phyloP scores from a whole-genome alignment of 805 yeast species.

The Metschnikowia chrysomelidarum region DNA sequence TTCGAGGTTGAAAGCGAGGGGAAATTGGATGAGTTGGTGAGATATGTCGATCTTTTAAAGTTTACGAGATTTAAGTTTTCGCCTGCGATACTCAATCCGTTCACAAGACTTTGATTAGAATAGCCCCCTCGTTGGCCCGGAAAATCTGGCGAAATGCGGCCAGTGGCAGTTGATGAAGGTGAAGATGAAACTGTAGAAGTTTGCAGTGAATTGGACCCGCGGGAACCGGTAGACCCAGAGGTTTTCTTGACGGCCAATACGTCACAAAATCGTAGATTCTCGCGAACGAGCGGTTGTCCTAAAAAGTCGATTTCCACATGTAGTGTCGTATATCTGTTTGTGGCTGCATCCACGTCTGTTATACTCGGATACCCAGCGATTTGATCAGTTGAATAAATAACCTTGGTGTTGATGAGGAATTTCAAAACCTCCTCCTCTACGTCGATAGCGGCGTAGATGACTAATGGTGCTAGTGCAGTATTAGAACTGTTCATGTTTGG shows the following conservation, averaged over 20 bases:
- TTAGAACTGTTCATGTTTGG: slow-evolving; percentile 6
- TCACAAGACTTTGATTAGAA: not conserved
- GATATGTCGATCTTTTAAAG: slow-evolving; percentile 9
- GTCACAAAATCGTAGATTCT: slow-evolving; percentile 45
- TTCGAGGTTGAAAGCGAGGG: slow-evolving; percentile 16
- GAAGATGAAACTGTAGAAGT: slow-evolving; percentile 1
- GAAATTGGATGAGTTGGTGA: not conserved
- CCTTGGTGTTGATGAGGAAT: slow-evolving; percentile 36
- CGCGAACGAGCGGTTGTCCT: slow-evolving; percentile 40
- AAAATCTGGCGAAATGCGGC: not conserved
- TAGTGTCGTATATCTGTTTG: slow-evolving; percentile 49
- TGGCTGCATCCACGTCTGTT: slow-evolving; percentile 42
- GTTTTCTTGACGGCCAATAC: slow-evolving; percentile 38
- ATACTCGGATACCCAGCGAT: slow-evolving; percentile 22
- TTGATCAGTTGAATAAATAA: slow-evolving; percentile 12
- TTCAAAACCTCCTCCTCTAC: slow-evolving; percentile 26
- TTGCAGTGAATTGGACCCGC: slow-evolving; percentile 20
- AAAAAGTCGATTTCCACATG: slow-evolving; percentile 44
- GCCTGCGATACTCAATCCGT: not conserved
- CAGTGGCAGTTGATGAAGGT: slow-evolving; percentile 4
- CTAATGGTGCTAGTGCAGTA: slow-evolving; percentile 20
- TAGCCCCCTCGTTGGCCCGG: not conserved
- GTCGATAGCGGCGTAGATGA: slow-evolving; percentile 38
- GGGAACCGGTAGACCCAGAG: slow-evolving; percentile 23
- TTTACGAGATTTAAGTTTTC: not conserved